Conservation (phyloP, 139 green algal genomes). For the Ettlia oleoabundans region DNA sequence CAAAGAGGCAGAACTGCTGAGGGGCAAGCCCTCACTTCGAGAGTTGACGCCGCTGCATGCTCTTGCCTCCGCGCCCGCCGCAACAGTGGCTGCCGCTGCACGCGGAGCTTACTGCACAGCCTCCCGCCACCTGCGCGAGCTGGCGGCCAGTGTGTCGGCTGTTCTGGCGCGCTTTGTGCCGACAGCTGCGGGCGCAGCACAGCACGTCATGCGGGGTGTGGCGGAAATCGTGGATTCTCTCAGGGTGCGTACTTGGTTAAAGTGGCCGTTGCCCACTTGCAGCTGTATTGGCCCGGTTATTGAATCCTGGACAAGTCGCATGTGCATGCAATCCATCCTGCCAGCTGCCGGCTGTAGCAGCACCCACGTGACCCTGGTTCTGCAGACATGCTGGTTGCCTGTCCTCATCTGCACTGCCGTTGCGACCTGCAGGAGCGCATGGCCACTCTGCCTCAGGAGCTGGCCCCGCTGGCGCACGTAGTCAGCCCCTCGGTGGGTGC, state of each 20-base stretch:
- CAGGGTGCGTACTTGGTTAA: too few species aligned
- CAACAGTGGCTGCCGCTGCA: background rate
- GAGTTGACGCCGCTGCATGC: background rate
- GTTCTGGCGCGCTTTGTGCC: slow-evolving; percentile 17
- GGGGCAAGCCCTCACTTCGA: too few species aligned
- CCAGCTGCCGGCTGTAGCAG: too few species aligned
- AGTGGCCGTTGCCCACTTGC: too few species aligned
- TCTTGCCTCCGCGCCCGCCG: background rate
- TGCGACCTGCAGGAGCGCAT: background rate
- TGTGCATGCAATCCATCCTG: too few species aligned
- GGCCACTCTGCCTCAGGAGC: slow-evolving; percentile 1
- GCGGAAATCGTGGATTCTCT: background rate
- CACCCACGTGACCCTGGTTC: too few species aligned
- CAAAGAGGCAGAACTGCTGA: too few species aligned
- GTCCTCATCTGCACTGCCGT: background rate
- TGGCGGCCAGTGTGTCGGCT: background rate
- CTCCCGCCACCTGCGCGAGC: background rate
- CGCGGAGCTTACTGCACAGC: background rate
- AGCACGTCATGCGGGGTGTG: background rate
- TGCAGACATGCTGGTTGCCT: background rate
- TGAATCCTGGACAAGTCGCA: too few species aligned
- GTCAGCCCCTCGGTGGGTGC: too few species aligned
- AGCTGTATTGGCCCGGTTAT: background rate
- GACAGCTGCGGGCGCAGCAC: background rate
- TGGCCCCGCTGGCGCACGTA: background rate